A percentile compares a stretch with the other conserved stretches of the same genome.
Evolutionary conservation across 179 eudicot species (phyloP).

Genomic region (Beta lomatogona): DNA sequence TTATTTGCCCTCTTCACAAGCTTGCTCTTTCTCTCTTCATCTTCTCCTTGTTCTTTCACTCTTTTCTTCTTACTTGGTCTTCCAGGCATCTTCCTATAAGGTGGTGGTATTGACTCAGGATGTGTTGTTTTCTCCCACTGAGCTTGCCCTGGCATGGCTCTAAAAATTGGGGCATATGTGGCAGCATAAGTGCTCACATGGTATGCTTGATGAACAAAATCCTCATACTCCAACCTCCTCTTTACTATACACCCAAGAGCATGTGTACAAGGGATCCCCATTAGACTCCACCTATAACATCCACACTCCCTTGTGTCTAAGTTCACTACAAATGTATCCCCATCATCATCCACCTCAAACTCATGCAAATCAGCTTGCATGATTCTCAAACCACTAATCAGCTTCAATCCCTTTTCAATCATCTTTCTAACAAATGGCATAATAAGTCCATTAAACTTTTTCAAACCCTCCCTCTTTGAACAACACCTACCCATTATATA

Average conservation of each 20-base stretch:
- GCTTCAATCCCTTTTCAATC: neutral
- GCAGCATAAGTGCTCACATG: neutral
- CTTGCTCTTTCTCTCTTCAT: neutral
- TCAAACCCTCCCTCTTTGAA: neutral
- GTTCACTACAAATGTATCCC: neutral
- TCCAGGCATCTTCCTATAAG: neutral
- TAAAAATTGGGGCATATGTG: neutral
- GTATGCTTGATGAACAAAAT: neutral
- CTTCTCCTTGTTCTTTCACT: neutral
- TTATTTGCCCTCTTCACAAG: neutral
- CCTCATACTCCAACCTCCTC: neutral
- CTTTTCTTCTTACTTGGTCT: neutral
- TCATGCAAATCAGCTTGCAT: neutral
- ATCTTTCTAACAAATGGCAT: neutral
- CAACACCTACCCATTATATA: neutral
- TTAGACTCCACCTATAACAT: neutral
- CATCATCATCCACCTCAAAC: neutral
- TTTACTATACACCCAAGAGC: neutral
- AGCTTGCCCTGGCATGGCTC: neutral
- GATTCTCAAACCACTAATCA: neutral
- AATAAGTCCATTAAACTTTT: neutral
- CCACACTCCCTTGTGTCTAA: neutral
- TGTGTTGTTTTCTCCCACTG: neutral
- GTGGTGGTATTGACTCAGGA: neutral
- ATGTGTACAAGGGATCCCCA: neutral